Base-by-base conservation (phyloP, 345 rosid species). In the Eucalyptus pauciflora region DNA sequence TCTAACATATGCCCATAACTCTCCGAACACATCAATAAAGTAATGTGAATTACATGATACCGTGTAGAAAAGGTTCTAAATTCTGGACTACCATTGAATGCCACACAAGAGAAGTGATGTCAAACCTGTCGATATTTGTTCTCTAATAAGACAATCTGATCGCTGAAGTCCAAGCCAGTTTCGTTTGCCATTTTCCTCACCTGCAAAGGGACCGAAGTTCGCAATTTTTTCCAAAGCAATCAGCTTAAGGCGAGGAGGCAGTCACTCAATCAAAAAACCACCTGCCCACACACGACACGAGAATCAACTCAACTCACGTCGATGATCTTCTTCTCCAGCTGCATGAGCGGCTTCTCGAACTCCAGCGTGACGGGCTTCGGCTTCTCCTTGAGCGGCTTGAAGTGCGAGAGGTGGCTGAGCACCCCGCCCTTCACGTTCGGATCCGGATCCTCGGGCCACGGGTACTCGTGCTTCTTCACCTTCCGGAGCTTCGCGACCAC, bases 171-270 rank as follows among this genome's bases (percentile, higher is more conserved):
- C 93, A 97, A 91, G 27, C 99, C 98, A 54, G 98, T 96, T 89
- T 96, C 98, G 50, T 93, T 91, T 15, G 99, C 99, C 99, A 96
- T 96, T 95, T 96, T 96, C 94, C 94, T 92, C 92, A 97, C 98
- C 99, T 97, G 94, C 48, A 76, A 41, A 76, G 48, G 31, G 15
- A 76, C 27, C 85, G 48, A 76, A 76, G 48, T 76, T 76, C 16
- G 15, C 48, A 22, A 76, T 76, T 76, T 76, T n/a, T 41, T 11
- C 85, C 48, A 20, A 76, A 37, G 85, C 29, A 76, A 76, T 76
- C 85, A 76, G 85, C 85, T 3, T 25, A 20, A 25, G 85, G 29
- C 85, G 7, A 27, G 16, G 45, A 69, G 85, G 85, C 83, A 41
- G 83, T 20, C 83, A 76, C 8, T 10, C 29, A 41, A 76, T 76